A percentile compares a stretch with the other conserved stretches of the same genome.
These are phyloP conservation scores for Leptomonas pyrrhocoris DNA, from an alignment of 208 protist genomes.

Conservation along the genomic window DNA sequence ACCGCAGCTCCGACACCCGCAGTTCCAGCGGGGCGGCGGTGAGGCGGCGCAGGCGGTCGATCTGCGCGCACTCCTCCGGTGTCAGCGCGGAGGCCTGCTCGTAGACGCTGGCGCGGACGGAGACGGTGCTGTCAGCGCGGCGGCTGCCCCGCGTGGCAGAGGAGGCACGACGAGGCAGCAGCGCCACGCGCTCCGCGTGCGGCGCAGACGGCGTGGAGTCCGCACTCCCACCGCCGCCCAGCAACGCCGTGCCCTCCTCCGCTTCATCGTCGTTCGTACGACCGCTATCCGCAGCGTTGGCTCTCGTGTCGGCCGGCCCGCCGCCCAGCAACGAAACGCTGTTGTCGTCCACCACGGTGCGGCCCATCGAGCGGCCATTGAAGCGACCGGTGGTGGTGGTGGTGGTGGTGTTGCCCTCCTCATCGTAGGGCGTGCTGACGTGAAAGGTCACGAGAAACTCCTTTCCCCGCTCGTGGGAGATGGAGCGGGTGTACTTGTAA, in stretches of 20 bases:
- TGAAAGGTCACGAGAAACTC: conserved; percentile 73
- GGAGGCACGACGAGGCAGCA: conserved; percentile 7
- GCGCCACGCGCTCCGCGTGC: conserved; percentile 12
- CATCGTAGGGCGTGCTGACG: conserved; percentile 28
- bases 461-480: conserved; percentile 35
- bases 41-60: conserved; percentile 45
- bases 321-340: neutral
- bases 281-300: neutral
- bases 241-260: too few relatives aligned
- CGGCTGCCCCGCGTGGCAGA: conserved; percentile 12
- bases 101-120: conserved; percentile 35
- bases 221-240: neutral
- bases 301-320: too few relatives aligned
- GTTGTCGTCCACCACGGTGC: conserved; percentile 10
- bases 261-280: neutral
- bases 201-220: neutral
- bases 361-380: neutral
- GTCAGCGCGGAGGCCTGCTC: conserved; percentile 32
- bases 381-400: neutral
- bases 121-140: conserved; percentile 21
- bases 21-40: conserved; percentile 61
- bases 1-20: conserved; percentile 54
- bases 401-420: neutral
- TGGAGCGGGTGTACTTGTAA: conserved; percentile 36
- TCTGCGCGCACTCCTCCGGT: conserved; percentile 35